Percentiles rank a stretch among this genome's conserved stretches.
Evolutionary conservation across 768 basidiomycete genomes (phyloP).

Genomic region (Suillus cothurnatus): DNA sequence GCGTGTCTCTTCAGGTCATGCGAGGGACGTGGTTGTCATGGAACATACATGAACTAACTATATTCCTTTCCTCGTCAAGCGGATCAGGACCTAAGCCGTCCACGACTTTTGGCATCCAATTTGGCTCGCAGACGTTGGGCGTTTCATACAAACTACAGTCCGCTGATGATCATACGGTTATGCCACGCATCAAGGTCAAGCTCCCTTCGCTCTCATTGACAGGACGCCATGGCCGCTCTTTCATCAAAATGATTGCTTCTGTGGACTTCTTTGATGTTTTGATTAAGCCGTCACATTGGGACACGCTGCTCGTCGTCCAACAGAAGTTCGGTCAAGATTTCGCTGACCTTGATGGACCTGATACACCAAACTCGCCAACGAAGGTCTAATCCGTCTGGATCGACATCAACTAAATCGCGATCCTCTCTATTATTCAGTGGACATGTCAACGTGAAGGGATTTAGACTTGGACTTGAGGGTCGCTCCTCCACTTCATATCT

Average conservation of each 20-base stretch:
- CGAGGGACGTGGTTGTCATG: conserved; percentile 86
- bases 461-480: conserved; percentile 79
- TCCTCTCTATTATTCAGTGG: conserved; percentile 42
- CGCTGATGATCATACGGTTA: conserved; percentile 37
- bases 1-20: conserved; percentile 79
- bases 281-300: conserved; percentile 82
- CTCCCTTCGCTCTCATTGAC: conserved; percentile 68
- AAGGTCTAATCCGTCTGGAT: conserved; percentile 16
- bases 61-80: conserved; percentile 46
- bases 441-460: conserved; percentile 72
- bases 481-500: conserved; percentile 71
- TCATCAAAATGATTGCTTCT: conserved; percentile 55
- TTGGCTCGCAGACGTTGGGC: conserved; percentile 60
- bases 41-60: conserved; percentile 56
- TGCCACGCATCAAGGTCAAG: conserved; percentile 58
- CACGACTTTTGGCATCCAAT: conserved; percentile 64
- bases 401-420: conserved; percentile 16
- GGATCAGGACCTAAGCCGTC: conserved; percentile 32
- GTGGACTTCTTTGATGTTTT: conserved; percentile 72
- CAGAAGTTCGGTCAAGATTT: conserved; percentile 91
- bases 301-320: conserved; percentile 79
- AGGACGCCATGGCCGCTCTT: conserved; percentile 52
- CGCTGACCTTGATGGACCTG: conserved; percentile 69
- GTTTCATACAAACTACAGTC: conserved; percentile 52
- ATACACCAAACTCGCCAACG: conserved; percentile 59